These are phyloP conservation scores for Brassica cretica DNA, from an alignment of 345 rosid species.

Conservation along the genomic window DNA sequence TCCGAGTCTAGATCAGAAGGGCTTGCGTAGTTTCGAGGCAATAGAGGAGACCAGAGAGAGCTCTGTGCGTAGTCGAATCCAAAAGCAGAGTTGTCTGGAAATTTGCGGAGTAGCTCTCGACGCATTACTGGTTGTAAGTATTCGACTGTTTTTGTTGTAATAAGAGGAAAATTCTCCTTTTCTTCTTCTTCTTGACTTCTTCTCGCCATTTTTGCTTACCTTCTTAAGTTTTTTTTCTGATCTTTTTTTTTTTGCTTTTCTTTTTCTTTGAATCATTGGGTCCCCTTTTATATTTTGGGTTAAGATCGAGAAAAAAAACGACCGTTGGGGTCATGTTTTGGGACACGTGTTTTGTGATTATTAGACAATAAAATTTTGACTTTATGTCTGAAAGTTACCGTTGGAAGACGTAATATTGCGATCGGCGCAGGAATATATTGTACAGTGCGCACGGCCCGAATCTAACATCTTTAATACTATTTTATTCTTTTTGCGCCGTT, in stretches of 20 bases:
- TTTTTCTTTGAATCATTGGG: not conserved
- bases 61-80: slow-evolving; percentile 79
- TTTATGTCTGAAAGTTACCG: slow-evolving; percentile 36
- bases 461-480: not conserved
- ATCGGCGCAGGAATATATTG: slow-evolving; percentile 22
- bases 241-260: not conserved
- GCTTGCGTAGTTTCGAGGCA: slow-evolving; percentile 52
- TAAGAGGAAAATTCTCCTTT: slow-evolving; percentile 36
- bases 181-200: slow-evolving; percentile 40
- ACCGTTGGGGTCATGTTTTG: slow-evolving; percentile 29
- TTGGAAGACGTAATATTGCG: slow-evolving; percentile 12
- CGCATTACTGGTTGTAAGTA: slow-evolving; percentile 74
- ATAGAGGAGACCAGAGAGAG: slow-evolving; percentile 90
- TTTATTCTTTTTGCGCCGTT: too few species aligned
- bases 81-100: slow-evolving; percentile 73
- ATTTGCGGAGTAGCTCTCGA: slow-evolving; percentile 71
- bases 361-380: not conserved
- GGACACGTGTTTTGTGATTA: not conserved
- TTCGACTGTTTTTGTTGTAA: slow-evolving; percentile 68
- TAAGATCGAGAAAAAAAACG: slow-evolving; percentile 23
- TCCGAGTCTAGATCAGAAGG: slow-evolving; percentile 50
- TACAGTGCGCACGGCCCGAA: slow-evolving; percentile 27
- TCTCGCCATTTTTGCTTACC: slow-evolving; percentile 19
- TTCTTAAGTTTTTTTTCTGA: not conserved
- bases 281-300: slow-evolving; percentile 14